Evolutionary conservation across 2,329 filamentous ascomycete genomes (phyloP).

Genomic region (Epichloe sp.): DNA sequence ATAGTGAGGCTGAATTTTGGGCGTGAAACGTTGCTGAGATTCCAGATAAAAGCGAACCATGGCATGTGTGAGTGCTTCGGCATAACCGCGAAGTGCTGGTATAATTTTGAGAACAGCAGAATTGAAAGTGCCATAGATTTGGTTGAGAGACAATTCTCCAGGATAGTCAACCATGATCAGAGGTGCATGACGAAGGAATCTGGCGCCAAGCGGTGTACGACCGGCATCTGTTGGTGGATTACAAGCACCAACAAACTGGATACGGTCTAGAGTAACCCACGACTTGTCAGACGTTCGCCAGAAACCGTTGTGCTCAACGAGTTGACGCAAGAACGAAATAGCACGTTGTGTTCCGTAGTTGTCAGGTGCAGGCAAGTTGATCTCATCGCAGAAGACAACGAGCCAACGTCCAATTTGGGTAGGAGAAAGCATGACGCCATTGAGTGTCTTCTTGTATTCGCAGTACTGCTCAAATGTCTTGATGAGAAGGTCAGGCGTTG

Average conservation of each 20-base stretch:
- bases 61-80: conserved; percentile 83
- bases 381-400: conserved; percentile 98
- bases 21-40: conserved; percentile 88
- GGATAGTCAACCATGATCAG: conserved; percentile 99
- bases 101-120: conserved; percentile 93
- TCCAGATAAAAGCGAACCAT: conserved; percentile 97
- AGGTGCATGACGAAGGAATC: conserved; percentile 94
- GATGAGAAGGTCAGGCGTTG: conserved; percentile 91
- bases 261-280: conserved; percentile 94
- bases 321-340: conserved; percentile 91
- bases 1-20: conserved; percentile 95
- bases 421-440: conserved; percentile 87
- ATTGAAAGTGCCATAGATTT: conserved; percentile 99
- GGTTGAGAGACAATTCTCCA: conserved; percentile 81
- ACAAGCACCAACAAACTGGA: conserved; percentile 97
- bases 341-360: conserved; percentile 95
- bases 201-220: conserved; percentile 81
- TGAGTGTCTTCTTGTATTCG: conserved; percentile 97
- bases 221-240: conserved; percentile 97
- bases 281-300: conserved; percentile 96
- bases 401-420: conserved; percentile 96
- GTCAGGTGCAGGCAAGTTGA: conserved; percentile 95
- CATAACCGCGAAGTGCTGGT: conserved; percentile 84
- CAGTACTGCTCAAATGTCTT: conserved; percentile 99
- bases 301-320: conserved; percentile 98